Evolutionary conservation across 2,329 filamentous ascomycete species (phyloP).

Genomic region (Boeremia lycopersici): DNA sequence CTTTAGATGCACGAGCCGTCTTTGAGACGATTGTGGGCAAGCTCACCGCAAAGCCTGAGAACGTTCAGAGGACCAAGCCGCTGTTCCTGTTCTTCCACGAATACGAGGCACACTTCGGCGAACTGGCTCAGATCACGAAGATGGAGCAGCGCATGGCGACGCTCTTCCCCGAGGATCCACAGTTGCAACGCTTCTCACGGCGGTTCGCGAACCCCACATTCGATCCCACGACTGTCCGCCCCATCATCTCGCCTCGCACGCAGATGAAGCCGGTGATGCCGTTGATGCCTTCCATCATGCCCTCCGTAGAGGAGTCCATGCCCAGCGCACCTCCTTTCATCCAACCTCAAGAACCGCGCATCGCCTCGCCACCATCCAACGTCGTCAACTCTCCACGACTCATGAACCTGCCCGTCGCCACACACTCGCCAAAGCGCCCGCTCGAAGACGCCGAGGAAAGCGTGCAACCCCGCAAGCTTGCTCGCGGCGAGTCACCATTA

Average conservation of each 20-base stretch:
- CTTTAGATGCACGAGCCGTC: slow-evolving; percentile 84
- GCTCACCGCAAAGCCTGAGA: slow-evolving; percentile 77
- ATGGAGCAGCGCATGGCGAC: slow-evolving; percentile 92
- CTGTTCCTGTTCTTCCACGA: slow-evolving; percentile 93
- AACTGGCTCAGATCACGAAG: slow-evolving; percentile 87
- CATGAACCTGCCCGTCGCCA: slow-evolving; percentile 27
- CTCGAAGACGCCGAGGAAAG: slow-evolving; percentile 70
- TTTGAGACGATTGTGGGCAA: slow-evolving; percentile 93
- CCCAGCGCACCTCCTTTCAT: slow-evolving; percentile 24
- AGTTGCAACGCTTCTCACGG: slow-evolving; percentile 73
- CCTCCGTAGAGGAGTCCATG: slow-evolving; percentile 39
- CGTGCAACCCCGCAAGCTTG: slow-evolving; percentile 82
- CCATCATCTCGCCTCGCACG: slow-evolving; percentile 79
- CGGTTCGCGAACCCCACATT: slow-evolving; percentile 73
- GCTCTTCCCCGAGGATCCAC: slow-evolving; percentile 87
- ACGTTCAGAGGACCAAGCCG: slow-evolving; percentile 75
- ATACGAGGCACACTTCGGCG: slow-evolving; percentile 93
- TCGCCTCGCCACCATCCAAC: slow-evolving; percentile 32
- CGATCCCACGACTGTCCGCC: slow-evolving; percentile 79
- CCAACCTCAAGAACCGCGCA: slow-evolving; percentile 28
- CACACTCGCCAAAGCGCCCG: slow-evolving; percentile 55
- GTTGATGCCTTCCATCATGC: slow-evolving; percentile 50
- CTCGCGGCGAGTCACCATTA: slow-evolving; percentile 87
- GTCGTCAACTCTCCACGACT: slow-evolving; percentile 40
- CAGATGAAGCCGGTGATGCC: slow-evolving; percentile 67